Percentiles rank a stretch among this genome's conserved stretches.
phyloP scores from a whole-genome alignment of 2,329 filamentous ascomycete species.

The Blastomyces silverae region DNA sequence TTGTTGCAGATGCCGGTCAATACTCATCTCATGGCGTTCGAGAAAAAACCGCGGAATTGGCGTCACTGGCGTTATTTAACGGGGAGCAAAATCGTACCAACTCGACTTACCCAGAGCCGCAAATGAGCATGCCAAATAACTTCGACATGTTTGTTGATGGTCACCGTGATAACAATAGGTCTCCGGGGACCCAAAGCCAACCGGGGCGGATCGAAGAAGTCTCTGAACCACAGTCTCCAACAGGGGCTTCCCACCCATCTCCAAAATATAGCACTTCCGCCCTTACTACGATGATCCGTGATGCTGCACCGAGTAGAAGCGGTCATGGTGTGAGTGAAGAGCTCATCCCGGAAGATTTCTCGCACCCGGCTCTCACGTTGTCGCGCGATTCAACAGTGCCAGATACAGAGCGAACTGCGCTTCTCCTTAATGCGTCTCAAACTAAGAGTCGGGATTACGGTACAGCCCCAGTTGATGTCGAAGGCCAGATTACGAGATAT shows the following conservation, averaged over 20 bases:
- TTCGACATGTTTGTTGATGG: slow-evolving; percentile 29
- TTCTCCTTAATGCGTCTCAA: slow-evolving; percentile 29
- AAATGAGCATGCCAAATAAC: slow-evolving; percentile 27
- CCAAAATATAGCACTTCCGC: slow-evolving; percentile 40
- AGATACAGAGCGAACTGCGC: slow-evolving; percentile 34
- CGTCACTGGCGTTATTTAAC: slow-evolving; percentile 70
- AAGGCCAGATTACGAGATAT: neutral
- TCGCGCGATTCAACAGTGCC: slow-evolving; percentile 26
- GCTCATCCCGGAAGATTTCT: slow-evolving; percentile 17
- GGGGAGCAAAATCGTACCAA: slow-evolving; percentile 26
- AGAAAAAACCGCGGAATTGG: slow-evolving; percentile 80
- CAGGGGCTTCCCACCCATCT: slow-evolving; percentile 33
- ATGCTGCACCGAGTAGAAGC: slow-evolving; percentile 30
- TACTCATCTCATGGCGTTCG: slow-evolving; percentile 70
- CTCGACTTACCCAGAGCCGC: slow-evolving; percentile 25
- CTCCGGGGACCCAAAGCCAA: neutral
- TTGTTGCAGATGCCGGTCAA: slow-evolving; percentile 60
- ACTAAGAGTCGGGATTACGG: slow-evolving; percentile 32
- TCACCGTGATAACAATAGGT: slow-evolving; percentile 15
- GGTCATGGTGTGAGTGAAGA: slow-evolving; percentile 22
- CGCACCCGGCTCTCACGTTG: slow-evolving; percentile 18
- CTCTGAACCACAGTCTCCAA: slow-evolving; percentile 52
- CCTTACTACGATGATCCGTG: slow-evolving; percentile 47
- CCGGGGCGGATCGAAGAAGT: slow-evolving; percentile 56
- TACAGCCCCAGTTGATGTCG: slow-evolving; percentile 15